Percentiles rank a stretch among this genome's conserved stretches.
These are phyloP conservation scores for Nannizzia gypsea DNA, from an alignment of 2,329 filamentous ascomycete genomes.

Conservation along the genomic window DNA sequence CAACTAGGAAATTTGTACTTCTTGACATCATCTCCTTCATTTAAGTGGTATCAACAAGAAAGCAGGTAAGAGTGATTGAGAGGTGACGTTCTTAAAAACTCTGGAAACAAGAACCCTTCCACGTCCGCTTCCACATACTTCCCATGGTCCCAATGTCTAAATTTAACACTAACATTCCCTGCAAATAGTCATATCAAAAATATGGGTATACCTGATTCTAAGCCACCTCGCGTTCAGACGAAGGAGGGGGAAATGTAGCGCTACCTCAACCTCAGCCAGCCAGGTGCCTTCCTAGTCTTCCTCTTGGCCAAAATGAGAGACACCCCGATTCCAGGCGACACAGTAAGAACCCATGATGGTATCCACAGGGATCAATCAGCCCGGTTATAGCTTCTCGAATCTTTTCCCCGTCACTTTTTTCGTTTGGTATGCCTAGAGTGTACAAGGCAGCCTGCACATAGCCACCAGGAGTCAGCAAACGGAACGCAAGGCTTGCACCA, in stretches of 20 bases:
- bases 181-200: background rate
- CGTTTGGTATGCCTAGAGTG: background rate
- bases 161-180: background rate
- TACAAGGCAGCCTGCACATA: too few relatives aligned
- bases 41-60: too few relatives aligned
- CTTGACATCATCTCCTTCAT: too few relatives aligned
- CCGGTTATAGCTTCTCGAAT: too few relatives aligned
- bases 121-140: too few relatives aligned
- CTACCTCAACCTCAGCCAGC: background rate
- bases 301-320: background rate
- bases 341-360: background rate
- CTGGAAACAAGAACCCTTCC: too few relatives aligned
- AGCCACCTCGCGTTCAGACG: background rate
- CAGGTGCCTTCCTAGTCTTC: background rate
- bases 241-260: background rate
- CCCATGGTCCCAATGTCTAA: background rate
- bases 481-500: background rate
- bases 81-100: too few relatives aligned
- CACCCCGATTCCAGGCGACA: background rate
- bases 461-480: background rate
- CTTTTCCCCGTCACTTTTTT: background rate
- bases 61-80: too few relatives aligned
- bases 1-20: too few relatives aligned
- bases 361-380: background rate
- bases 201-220: background rate